Evolutionary conservation across 2,329 filamentous ascomycete species (phyloP), one percentile per base, ranked within the genome.

Genomic region (Thelonectria olida): DNA sequence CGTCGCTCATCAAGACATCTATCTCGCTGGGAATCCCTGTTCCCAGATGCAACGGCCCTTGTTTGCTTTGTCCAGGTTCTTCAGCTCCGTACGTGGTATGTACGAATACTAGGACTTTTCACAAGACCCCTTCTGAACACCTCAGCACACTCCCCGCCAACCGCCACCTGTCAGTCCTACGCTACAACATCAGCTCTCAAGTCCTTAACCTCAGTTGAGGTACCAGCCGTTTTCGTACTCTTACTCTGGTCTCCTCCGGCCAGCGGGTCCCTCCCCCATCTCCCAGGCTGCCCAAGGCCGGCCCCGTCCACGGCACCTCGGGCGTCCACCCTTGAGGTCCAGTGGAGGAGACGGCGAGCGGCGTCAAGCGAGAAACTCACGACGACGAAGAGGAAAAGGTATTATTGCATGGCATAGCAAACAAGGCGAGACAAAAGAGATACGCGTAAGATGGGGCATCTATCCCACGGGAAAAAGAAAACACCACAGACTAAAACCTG

Each of bases 291-390:
- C 54, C 7, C 7, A 38, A 54, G 60, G 55, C 60, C 55, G 55
- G 60, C 54, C 51, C 55, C 51, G 55, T 62, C 51, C 60, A 54
- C 54, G 5, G 58, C 44, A 3, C 6, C 12, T 15, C 22, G 31
- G 52, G 44, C 44, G 42, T 27, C 39, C 22, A 34, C 28, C n/a
- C 12, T 36, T 28, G 23, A n/a, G 36, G 39, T 48, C 39, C 12
- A 22, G 34, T 50, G 36, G n/a, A n/a, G 36, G 58, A 15, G 27
- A 27, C 60, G 60, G 60, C 54, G 51, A 48, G 50, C 60, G 60
- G 59, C 59, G 54, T 45, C 42, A 48, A 58, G 60, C 60, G 60
- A 31, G 36, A 47, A 12, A 28, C 25, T 38, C 28, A 27, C 47
- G 38, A 25, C 45, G n/a, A n/a, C 28, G 17, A 13, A 12, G 28